Evolutionary conservation across 2,329 filamentous ascomycete species (phyloP).

Genomic region (Zelopaecilomyces penicillatus): DNA sequence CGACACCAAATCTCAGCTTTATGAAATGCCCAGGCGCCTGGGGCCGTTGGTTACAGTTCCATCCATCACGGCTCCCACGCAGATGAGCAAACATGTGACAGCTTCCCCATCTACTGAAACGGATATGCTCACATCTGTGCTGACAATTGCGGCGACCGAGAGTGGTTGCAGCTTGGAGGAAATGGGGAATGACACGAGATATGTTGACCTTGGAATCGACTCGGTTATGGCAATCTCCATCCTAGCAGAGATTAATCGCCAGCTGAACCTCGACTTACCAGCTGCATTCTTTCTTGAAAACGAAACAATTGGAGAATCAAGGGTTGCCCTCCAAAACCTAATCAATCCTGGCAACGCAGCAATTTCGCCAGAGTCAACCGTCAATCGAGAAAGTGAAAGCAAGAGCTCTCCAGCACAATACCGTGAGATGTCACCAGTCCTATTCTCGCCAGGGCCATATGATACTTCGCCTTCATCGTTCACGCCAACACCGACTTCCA

Average conservation of each 20-base stretch:
- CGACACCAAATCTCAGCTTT: background rate
- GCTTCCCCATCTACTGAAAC: background rate
- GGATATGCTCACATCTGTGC: background rate
- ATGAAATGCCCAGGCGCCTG: no score
- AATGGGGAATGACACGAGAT: slow-evolving; percentile 3
- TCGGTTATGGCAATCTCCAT: slow-evolving; percentile 5
- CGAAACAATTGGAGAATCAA: slow-evolving; percentile 4
- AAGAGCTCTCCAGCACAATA: no score
- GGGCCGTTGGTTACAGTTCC: background rate
- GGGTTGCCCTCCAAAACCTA: background rate
- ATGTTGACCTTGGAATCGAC: slow-evolving; percentile 5
- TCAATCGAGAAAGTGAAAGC: no score
- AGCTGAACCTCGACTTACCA: slow-evolving; percentile 1
- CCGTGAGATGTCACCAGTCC: no score
- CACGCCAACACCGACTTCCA: no score
- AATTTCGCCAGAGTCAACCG: no score
- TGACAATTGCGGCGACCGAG: background rate
- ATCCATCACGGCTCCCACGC: background rate
- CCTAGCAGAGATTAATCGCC: background rate
- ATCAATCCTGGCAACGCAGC: no score
- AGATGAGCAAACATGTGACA: background rate
- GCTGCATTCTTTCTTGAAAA: slow-evolving; percentile 6
- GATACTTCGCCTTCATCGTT: no score
- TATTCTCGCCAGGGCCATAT: no score
- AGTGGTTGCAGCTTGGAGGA: slow-evolving; percentile 1